Evolutionary conservation across 306 rosid species (phyloP).

Genomic region (Purshia tridentata): DNA sequence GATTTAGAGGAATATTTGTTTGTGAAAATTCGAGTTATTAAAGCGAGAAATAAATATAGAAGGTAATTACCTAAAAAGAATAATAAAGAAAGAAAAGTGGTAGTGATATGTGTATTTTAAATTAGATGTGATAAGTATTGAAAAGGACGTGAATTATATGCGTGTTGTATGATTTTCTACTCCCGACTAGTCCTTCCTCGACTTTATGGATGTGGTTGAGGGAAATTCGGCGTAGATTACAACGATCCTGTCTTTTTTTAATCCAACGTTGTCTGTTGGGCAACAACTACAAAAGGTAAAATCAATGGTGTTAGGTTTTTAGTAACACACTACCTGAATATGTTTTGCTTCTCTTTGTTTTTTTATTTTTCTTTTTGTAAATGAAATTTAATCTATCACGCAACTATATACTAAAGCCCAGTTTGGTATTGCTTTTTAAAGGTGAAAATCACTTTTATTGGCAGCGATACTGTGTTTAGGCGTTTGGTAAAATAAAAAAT

Average conservation of each 20-base stretch:
- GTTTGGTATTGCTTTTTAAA: no score
- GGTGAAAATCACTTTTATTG: no score
- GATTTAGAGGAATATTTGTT: background rate
- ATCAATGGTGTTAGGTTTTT: background rate
- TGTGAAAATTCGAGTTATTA: background rate
- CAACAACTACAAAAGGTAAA: background rate
- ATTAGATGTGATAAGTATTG: slow-evolving; percentile 11
- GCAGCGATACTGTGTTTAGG: no score
- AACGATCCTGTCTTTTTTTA: slow-evolving; percentile 4
- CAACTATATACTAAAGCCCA: no score
- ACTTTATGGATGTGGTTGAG: slow-evolving; percentile 14
- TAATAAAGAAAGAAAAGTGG: background rate
- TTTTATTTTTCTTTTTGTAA: background rate
- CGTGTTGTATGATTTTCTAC: background rate
- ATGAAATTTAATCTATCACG: background rate
- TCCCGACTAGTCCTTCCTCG: background rate
- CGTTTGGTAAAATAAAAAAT: no score
- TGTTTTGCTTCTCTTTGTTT: background rate
- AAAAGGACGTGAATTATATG: slow-evolving; percentile 8
- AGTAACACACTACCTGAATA: background rate
- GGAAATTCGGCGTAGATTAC: slow-evolving; percentile 29
- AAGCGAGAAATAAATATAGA: background rate
- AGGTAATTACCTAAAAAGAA: background rate
- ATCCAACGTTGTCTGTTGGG: slow-evolving; percentile 6
- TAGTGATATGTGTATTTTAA: slow-evolving; percentile 9